phyloP scores from a whole-genome alignment of 495 filamentous ascomycete genomes.

The Talaromyces liani region DNA sequence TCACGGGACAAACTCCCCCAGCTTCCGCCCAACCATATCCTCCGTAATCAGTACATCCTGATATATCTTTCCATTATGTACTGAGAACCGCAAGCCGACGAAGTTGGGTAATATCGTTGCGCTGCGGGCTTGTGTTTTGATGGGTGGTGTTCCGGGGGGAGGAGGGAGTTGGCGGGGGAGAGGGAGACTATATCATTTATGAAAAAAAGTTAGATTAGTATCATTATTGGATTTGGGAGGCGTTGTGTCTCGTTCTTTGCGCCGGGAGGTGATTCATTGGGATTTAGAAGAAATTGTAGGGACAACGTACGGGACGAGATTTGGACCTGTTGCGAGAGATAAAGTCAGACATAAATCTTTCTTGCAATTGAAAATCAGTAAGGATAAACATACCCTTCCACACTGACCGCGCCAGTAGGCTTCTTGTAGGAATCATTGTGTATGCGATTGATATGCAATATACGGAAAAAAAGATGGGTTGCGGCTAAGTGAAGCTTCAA shows the following conservation, averaged over 20 bases:
- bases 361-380: neutral
- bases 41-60: constrained; percentile 83
- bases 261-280: neutral
- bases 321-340: constrained; percentile 34
- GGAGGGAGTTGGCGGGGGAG: constrained; percentile 37
- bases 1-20: constrained; percentile 91
- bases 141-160: constrained; percentile 59
- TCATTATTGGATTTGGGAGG: neutral
- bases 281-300: neutral
- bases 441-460: neutral
- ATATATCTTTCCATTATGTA: constrained; percentile 94
- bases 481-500: constrained; percentile 2
- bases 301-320: constrained; percentile 46
- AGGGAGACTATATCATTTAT: constrained; percentile 29
- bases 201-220: neutral
- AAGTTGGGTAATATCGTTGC: constrained; percentile 96
- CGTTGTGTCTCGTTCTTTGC: neutral
- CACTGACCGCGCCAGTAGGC: constrained; percentile 57
- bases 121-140: constrained; percentile 79
- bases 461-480: neutral
- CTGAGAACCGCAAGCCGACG: constrained; percentile 85
- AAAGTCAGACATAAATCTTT: neutral
- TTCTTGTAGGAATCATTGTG: constrained; percentile 55
- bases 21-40: constrained; percentile 97
- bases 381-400: constrained; percentile 56